Conservation (phyloP, 73 alveolate genomes). For the Symbiodinium pilosum region DNA sequence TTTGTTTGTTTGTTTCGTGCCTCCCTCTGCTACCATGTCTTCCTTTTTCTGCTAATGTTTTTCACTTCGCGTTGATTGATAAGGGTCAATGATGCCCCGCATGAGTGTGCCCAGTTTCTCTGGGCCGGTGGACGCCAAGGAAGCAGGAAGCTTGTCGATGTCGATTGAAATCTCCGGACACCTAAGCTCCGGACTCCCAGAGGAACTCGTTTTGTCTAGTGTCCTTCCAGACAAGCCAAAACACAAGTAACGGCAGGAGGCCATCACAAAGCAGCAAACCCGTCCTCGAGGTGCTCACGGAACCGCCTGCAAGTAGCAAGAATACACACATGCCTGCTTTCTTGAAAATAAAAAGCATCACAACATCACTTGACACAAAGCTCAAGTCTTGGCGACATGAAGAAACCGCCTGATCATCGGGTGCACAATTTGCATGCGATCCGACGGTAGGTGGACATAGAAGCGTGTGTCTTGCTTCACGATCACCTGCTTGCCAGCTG, state of each 20-base stretch:
- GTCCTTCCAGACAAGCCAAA: neutral
- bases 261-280: neutral
- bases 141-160: no score
- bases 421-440: slow-evolving; percentile 93
- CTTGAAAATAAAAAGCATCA: no score
- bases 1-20: no score
- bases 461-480: slow-evolving; percentile 93
- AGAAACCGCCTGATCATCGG: slow-evolving; percentile 58
- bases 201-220: slow-evolving; percentile 94
- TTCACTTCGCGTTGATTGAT: no score
- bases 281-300: slow-evolving; percentile 90
- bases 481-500: slow-evolving; percentile 32
- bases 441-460: slow-evolving; percentile 93
- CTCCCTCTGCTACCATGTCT: no score
- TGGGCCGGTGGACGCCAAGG: no score
- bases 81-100: no score
- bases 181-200: slow-evolving; percentile 45
- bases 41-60: no score
- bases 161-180: no score
- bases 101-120: no score
- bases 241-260: no score
- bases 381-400: neutral
- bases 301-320: slow-evolving; percentile 51
- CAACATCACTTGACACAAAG: neutral
- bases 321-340: neutral